These are phyloP conservation scores for Panicum virgatum DNA, from an alignment of 202 grass and related monocot species.

Conservation along the genomic window DNA sequence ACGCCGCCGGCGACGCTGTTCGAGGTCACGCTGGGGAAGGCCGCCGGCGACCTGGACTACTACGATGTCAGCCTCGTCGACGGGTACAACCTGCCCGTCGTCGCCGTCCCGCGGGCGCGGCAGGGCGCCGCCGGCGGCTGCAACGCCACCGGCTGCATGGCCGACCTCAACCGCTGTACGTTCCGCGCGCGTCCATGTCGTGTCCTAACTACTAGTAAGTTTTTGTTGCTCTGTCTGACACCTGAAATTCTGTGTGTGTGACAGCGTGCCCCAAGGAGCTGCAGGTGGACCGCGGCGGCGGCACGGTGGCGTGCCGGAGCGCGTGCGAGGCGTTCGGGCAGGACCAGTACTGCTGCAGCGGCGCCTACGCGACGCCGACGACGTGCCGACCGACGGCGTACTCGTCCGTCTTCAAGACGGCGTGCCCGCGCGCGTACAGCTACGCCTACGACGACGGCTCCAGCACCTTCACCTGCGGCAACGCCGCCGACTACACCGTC, in stretches of 20 bases:
- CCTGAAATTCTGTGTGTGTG: conserved; percentile 8
- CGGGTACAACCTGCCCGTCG: conserved; percentile 84
- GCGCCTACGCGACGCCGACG: conserved; percentile 62
- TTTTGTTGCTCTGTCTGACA: conserved; percentile 9
- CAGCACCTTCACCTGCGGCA: conserved; percentile 86
- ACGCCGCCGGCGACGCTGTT: conserved; percentile 76
- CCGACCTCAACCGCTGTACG: conserved; percentile 81
- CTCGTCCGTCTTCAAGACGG: conserved; percentile 79
- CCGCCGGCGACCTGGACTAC: conserved; percentile 46
- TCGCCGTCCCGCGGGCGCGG: conserved; percentile 52
- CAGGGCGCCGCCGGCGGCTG: conserved; percentile 46
- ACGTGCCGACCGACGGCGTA: conserved; percentile 73
- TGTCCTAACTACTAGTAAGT: not conserved
- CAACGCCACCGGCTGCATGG: conserved; percentile 69
- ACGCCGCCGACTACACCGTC: conserved; percentile 67
- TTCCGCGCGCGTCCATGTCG: not conserved
- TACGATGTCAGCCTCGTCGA: conserved; percentile 94
- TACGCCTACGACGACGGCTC: conserved; percentile 84
- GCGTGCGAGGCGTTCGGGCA: conserved; percentile 82
- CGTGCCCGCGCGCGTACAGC: conserved; percentile 84
- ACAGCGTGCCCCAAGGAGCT: conserved; percentile 86
- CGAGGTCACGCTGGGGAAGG: conserved; percentile 79
- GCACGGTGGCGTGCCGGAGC: conserved; percentile 72
- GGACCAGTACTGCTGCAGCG: conserved; percentile 90
- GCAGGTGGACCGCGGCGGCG: conserved; percentile 58